A percentile compares a stretch with the other conserved stretches of the same genome.
These are phyloP conservation scores for Trapa incisa DNA, from an alignment of 345 rosid species.

Conservation along the genomic window DNA sequence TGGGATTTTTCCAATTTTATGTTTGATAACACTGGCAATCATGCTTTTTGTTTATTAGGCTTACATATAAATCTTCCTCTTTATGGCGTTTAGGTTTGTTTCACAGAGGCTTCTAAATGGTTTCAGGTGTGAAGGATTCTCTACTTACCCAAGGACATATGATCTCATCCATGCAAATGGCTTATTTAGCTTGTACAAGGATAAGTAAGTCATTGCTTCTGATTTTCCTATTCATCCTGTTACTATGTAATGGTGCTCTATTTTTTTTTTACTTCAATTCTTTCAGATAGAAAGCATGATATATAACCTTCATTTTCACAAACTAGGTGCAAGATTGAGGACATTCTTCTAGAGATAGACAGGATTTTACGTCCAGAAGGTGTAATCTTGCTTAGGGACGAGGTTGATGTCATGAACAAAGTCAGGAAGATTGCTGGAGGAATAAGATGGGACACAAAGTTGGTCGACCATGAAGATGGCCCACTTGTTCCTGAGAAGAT, in stretches of 20 bases:
- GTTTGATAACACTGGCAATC: background rate
- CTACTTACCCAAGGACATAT: conserved; percentile 93
- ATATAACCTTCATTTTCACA: background rate
- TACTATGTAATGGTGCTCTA: background rate
- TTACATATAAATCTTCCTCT: background rate
- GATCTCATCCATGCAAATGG: conserved; percentile 84
- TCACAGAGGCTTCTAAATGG: conserved; percentile 6
- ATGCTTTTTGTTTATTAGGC: background rate
- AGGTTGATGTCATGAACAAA: conserved; percentile 65
- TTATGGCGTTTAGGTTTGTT: background rate
- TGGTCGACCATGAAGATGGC: conserved; percentile 93
- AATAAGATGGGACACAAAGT: conserved; percentile 90
- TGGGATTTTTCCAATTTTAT: background rate
- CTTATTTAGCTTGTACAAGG: conserved; percentile 64
- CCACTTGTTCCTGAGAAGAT: conserved; percentile 86
- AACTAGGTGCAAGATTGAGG: conserved; percentile 68
- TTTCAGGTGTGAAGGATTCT: conserved; percentile 96
- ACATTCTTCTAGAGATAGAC: conserved; percentile 84
- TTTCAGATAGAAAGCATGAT: background rate
- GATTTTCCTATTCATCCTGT: background rate
- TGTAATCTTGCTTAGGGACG: conserved; percentile 62
- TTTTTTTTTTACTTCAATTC: background rate
- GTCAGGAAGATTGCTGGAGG: conserved; percentile 57
- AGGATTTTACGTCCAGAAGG: conserved; percentile 91
- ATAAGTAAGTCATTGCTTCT: conserved; percentile 34